Base-by-base conservation (phyloP, 2,329 filamentous ascomycete species). In the Cephalotrichum gorgonifer region DNA sequence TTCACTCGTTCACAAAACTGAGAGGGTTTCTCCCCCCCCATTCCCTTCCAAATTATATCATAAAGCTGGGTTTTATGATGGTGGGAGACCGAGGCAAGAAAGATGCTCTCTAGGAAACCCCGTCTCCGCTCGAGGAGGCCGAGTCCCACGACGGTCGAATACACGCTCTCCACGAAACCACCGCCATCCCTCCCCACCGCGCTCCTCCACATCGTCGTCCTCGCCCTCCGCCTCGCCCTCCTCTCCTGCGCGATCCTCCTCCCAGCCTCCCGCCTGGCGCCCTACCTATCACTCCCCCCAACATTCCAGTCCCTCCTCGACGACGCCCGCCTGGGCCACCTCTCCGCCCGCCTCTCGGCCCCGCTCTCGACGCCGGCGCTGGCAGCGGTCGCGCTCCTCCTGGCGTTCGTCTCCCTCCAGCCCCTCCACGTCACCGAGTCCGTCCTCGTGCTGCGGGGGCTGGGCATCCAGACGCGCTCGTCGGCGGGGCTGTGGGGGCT, bases 81-180 rank as follows among this genome's bases (percentile, higher is more conserved):
- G 9, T n/a, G 35, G 9, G 35, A 11, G 9, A 17, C 15, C 20
- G n/a, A 14, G 22, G 6, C 27, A 52, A 62, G 55, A n/a, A n/a
- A n/a, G 46, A 86, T 88, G 83, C 73, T 86, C 55, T 77, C 76
- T 39, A 78, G 74, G 20, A 58, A 70, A 1, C 78, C 80, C 9
- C 75, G 75, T 56, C 78, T 88, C 46, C 74, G 71, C 57, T 76
- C 76, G 52, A 75, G 80, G 55, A 78, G 81, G 22, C 86, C 87
- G 45, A 90, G 93, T 23, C 84, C 88, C 43, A 94, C 89, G 3
- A 95, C 93, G n/a, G 83, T 87, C 62, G 85, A 87, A 56, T 97
- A 91, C 74, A 94, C 86, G 27, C 87, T 96, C 50, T 93, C 90
- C 31, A 96, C 90, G 51, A 79, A 81, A 42, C 80, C 86, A 1